These are phyloP conservation scores for Pleodorina starrii DNA, from an alignment of 139 green algal genomes.

Conservation along the genomic window DNA sequence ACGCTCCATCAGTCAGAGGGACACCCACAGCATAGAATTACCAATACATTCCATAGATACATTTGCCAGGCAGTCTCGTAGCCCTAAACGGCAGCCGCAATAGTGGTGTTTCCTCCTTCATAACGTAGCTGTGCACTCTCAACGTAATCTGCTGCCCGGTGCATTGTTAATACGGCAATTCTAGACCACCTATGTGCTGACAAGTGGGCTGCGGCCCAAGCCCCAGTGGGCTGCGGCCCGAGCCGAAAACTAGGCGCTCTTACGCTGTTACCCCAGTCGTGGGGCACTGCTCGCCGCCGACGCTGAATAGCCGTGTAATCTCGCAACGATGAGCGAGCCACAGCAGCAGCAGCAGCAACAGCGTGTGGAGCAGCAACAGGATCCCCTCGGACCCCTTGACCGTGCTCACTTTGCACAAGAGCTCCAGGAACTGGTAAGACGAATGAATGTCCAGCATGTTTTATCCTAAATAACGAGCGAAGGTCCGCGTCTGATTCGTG, in stretches of 20 bases:
- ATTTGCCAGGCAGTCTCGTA: not conserved
- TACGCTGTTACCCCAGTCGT: no score
- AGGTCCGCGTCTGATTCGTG: not conserved
- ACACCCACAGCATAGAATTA: not conserved
- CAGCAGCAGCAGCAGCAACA: slow-evolving; percentile 18
- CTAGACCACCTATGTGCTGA: not conserved
- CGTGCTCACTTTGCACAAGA: slow-evolving; percentile 19
- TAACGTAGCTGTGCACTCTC: not conserved
- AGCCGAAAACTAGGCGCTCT: slow-evolving; percentile 3
- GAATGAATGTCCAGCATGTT: not conserved
- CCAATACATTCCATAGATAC: not conserved
- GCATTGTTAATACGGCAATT: no score
- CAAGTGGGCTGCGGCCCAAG: not conserved
- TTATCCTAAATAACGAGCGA: not conserved
- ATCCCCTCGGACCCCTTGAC: not conserved
- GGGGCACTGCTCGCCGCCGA: no score
- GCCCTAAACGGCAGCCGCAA: not conserved
- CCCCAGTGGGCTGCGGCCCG: slow-evolving; percentile 17
- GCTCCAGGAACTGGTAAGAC: slow-evolving; percentile 16
- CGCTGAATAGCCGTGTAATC: not conserved
- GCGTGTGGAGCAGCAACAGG: not conserved
- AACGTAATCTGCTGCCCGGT: no score
- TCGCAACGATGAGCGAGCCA: not conserved
- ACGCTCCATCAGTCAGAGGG: no score
- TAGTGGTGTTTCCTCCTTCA: not conserved